Evolutionary conservation across 1,284 basidiomycete species (phyloP).

Genomic region (Golubevia pallescens): DNA sequence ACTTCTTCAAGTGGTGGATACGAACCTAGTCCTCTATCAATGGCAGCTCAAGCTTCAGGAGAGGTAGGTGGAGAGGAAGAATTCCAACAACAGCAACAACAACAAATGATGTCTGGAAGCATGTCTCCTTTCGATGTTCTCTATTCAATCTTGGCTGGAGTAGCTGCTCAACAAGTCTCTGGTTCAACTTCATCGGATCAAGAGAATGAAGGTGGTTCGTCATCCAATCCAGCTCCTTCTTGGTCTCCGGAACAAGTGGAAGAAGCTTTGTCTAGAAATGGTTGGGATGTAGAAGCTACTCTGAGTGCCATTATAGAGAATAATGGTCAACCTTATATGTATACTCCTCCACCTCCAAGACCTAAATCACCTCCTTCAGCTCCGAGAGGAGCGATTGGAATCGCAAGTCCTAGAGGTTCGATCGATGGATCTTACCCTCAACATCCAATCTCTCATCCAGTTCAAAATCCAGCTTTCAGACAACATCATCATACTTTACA

Average conservation of each 20-base stretch:
- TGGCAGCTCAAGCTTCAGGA: constrained; percentile 46
- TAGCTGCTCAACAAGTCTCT: constrained; percentile 70
- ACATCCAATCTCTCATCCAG: not conserved
- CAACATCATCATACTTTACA: not conserved
- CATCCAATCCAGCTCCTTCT: constrained; percentile 17
- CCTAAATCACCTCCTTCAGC: not conserved
- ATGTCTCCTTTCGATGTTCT: constrained; percentile 98
- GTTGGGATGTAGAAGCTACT: constrained; percentile 91
- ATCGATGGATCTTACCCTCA: not conserved
- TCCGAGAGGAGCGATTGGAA: not conserved
- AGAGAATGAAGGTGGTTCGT: not conserved
- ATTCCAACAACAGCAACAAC: constrained; percentile 69
- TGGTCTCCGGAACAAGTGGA: constrained; percentile 84
- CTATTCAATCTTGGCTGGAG: constrained; percentile 82
- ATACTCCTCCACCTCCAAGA: not conserved
- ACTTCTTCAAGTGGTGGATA: constrained; percentile 68
- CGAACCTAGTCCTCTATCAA: constrained; percentile 60
- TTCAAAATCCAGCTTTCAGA: not conserved
- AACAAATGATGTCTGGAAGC: constrained; percentile 76
- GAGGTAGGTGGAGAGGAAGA: constrained; percentile 56
- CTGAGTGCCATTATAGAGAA: constrained; percentile 87
- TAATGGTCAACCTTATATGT: constrained; percentile 26
- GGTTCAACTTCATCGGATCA: constrained; percentile 18
- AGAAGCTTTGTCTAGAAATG: constrained; percentile 83
- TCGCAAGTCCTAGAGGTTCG: not conserved